These are phyloP conservation scores for Cicer chorassanicum DNA, from an alignment of 306 rosid species.

Conservation along the genomic window DNA sequence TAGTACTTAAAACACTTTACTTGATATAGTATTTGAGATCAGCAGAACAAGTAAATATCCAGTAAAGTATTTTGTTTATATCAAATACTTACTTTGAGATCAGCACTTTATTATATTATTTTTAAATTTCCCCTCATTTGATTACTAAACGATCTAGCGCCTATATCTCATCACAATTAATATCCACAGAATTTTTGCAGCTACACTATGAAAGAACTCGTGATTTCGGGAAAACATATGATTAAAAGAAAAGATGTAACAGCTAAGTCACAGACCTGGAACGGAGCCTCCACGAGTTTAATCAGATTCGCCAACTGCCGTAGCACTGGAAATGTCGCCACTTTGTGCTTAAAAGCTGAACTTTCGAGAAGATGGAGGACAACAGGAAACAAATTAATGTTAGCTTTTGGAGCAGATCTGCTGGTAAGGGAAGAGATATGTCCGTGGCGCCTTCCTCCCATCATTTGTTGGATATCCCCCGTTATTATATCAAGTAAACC, in stretches of 20 bases:
- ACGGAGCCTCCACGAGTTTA: conserved; percentile 79
- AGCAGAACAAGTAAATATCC: no score
- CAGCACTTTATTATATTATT: neutral
- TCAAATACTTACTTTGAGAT: neutral
- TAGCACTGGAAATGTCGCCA: conserved; percentile 72
- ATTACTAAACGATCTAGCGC: neutral
- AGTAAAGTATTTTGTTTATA: neutral
- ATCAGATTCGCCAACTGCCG: conserved; percentile 82
- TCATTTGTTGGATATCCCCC: conserved; percentile 82
- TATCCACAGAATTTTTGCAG: neutral
- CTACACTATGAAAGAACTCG: conserved; percentile 1
- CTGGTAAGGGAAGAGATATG: conserved; percentile 74
- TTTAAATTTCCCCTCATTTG: neutral
- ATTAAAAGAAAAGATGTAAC: conserved; percentile 31
- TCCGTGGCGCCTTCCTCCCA: conserved; percentile 94
- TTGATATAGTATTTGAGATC: no score
- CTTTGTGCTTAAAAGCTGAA: conserved; percentile 81
- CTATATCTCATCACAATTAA: conserved; percentile 26
- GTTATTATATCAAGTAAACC: conserved; percentile 80
- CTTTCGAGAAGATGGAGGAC: conserved; percentile 94
- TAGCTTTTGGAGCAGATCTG: conserved; percentile 81
- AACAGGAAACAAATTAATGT: conserved; percentile 84
- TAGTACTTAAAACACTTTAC: no score
- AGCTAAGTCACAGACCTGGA: conserved; percentile 68
- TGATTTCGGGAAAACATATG: neutral